These are phyloP conservation scores for Leccinum subtestaceum DNA, from an alignment of 768 basidiomycete species.

Conservation along the genomic window DNA sequence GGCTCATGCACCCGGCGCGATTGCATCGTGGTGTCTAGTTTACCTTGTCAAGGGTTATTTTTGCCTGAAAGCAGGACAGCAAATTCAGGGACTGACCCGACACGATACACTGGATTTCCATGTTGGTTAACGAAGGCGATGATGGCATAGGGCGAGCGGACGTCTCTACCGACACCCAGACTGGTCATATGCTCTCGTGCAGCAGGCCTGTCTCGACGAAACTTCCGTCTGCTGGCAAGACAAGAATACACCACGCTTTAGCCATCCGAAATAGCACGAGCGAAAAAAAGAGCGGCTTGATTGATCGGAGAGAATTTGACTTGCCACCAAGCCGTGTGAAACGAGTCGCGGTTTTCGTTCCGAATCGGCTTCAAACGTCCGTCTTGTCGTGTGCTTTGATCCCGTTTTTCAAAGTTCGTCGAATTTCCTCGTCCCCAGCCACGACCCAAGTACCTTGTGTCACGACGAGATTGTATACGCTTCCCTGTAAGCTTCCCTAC, in stretches of 20 bases:
- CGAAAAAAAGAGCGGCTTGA: background rate
- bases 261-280: background rate
- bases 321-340: no score
- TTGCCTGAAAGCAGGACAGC: background rate
- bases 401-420: no score
- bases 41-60: background rate
- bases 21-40: slow-evolving; percentile 55
- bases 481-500: no score
- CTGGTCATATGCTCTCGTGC: slow-evolving; percentile 74
- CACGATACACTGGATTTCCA: slow-evolving; percentile 56
- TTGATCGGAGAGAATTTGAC: no score
- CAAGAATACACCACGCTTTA: background rate
- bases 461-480: no score
- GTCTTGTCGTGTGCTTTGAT: no score
- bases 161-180: slow-evolving; percentile 60
- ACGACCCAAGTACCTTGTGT: no score
- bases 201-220: slow-evolving; percentile 76
- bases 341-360: no score
- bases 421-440: no score
- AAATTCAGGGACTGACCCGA: slow-evolving; percentile 55
- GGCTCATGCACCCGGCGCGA: slow-evolving; percentile 58
- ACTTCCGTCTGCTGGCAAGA: slow-evolving; percentile 58
- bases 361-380: no score
- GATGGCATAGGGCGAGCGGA: no score
- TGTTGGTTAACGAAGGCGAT: no score